Percentiles rank a stretch among this genome's conserved stretches.
These are phyloP conservation scores for Zygotorulaspora chibaensis DNA, from an alignment of 805 yeast species.

Conservation along the genomic window DNA sequence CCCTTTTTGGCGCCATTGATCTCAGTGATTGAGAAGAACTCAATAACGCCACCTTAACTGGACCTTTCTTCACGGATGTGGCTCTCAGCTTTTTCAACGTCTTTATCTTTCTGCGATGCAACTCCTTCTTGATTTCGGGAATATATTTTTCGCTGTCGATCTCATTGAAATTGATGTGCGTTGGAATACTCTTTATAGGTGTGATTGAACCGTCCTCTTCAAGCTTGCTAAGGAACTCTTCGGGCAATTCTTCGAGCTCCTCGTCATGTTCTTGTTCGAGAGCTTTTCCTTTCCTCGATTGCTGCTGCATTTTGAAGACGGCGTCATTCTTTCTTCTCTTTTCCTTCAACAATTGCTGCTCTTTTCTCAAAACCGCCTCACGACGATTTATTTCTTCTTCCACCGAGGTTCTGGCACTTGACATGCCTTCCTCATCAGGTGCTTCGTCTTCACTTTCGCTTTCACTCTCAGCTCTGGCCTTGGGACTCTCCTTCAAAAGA, in stretches of 20 bases:
- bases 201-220: constrained; percentile 19
- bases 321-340: constrained; percentile 34
- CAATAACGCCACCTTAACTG: constrained; percentile 40
- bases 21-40: constrained; percentile 11
- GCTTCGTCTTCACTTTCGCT: constrained; percentile 40
- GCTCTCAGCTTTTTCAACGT: constrained; percentile 34
- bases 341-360: constrained; percentile 30
- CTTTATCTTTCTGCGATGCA: constrained; percentile 30
- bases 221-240: constrained; percentile 37
- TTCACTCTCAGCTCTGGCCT: constrained; percentile 12
- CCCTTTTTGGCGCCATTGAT: constrained; percentile 32
- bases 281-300: constrained; percentile 26
- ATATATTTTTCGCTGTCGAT: constrained; percentile 14
- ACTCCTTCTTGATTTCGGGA: constrained; percentile 16
- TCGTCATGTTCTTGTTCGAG: constrained; percentile 18
- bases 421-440: constrained; percentile 46
- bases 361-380: constrained; percentile 25
- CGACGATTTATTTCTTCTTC: constrained; percentile 27
- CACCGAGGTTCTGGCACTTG: constrained; percentile 25
- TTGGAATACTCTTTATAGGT: constrained; percentile 21
- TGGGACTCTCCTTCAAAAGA: background rate
- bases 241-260: constrained; percentile 39
- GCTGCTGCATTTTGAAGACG: constrained; percentile 33
- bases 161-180: constrained; percentile 36
- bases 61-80: constrained; percentile 36